phyloP scores from a whole-genome alignment of 306 rosid genomes.

The Urtica urens region DNA sequence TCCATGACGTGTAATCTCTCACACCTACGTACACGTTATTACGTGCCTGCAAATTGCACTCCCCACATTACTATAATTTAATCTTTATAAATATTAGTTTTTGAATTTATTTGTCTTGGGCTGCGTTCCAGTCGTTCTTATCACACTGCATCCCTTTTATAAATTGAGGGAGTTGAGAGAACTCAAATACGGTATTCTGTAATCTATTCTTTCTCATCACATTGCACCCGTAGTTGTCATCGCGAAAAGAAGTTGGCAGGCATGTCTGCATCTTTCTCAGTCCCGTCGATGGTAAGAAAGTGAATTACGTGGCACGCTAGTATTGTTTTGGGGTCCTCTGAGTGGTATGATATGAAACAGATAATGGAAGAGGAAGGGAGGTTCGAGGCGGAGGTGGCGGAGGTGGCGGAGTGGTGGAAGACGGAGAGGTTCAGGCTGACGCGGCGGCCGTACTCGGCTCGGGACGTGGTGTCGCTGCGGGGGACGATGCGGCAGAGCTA shows the following conservation, averaged over 20 bases:
- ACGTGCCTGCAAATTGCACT: background rate
- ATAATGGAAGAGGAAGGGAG: constrained; percentile 85
- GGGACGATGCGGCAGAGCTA: constrained; percentile 72
- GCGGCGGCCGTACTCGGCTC: constrained; percentile 54
- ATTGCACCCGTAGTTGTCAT: background rate
- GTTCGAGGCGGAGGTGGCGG: constrained; percentile 78
- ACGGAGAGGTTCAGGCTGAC: constrained; percentile 74
- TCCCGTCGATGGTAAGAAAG: constrained; percentile 63
- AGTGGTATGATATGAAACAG: constrained; percentile 20
- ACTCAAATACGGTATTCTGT: constrained; percentile 25
- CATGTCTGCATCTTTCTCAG: constrained; percentile 80
- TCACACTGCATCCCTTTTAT: constrained; percentile 19
- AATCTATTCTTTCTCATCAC: constrained; percentile 5
- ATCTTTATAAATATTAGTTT: background rate
- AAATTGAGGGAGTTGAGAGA: constrained; percentile 31
- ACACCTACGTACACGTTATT: too few species aligned
- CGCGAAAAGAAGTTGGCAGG: constrained; percentile 17
- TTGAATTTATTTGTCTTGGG: constrained; percentile 14
- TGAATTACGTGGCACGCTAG: background rate
- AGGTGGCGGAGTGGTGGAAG: constrained; percentile 92
- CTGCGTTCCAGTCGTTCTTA: constrained; percentile 7
- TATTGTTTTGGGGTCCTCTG: background rate
- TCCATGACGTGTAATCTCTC: too few species aligned
- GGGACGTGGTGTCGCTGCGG: constrained; percentile 74
- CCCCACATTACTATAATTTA: background rate